A percentile compares a stretch with the other conserved stretches of the same genome.
Evolutionary conservation across 345 rosid genomes (phyloP).

Genomic region (Jatropha curcas): DNA sequence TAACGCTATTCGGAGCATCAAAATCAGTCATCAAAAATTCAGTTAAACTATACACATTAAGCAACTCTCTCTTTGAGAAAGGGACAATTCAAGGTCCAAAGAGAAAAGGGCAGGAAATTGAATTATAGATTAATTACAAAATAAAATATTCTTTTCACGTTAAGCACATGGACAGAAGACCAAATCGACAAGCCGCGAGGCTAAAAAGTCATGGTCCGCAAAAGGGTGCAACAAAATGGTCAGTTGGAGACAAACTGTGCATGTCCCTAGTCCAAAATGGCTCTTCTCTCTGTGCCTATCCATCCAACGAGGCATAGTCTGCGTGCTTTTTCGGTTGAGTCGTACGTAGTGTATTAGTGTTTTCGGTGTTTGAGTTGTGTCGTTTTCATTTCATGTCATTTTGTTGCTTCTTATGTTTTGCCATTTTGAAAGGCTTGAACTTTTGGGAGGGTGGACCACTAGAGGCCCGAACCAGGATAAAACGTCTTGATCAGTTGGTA

Average conservation of each 20-base stretch:
- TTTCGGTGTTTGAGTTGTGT: background rate
- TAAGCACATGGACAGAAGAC: slow-evolving; percentile 24
- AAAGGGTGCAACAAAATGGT: background rate
- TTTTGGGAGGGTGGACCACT: background rate
- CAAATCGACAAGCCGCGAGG: slow-evolving; percentile 20
- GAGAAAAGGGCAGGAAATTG: background rate
- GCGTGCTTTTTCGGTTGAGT: no score
- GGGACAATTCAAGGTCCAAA: background rate
- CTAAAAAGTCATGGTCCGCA: background rate
- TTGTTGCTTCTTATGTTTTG: background rate
- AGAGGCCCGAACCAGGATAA: no score
- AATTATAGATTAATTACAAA: background rate
- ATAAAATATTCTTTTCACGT: background rate
- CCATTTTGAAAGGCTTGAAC: background rate
- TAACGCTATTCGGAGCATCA: background rate
- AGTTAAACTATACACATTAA: background rate
- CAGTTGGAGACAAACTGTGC: slow-evolving; percentile 24
- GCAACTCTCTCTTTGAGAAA: background rate
- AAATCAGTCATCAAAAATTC: slow-evolving; percentile 5
- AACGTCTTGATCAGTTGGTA: background rate
- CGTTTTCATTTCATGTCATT: background rate
- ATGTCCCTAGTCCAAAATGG: slow-evolving; percentile 26
- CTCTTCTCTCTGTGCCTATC: slow-evolving; percentile 28
- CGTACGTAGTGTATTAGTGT: no score
- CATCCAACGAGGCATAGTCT: slow-evolving; percentile 31